Conservation (phyloP, 768 basidiomycete species). For the Suillus lakei region DNA sequence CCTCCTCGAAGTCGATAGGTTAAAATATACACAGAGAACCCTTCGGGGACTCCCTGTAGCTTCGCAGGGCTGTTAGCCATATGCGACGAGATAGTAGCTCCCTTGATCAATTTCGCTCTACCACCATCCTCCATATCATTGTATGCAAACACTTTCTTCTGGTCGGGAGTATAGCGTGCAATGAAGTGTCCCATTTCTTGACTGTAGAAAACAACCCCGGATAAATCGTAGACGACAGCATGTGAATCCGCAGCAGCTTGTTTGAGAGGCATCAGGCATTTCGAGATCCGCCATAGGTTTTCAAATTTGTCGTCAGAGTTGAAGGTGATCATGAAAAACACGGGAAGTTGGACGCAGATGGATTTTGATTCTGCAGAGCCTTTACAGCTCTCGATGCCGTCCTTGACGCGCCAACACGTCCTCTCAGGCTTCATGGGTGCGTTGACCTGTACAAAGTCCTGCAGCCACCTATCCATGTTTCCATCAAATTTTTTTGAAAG, state of each 20-base stretch:
- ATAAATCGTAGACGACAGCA: constrained; percentile 17
- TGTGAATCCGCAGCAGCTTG: constrained; percentile 2
- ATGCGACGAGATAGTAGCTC: not conserved
- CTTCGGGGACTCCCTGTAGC: too few species aligned
- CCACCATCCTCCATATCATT: not conserved
- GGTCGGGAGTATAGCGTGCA: constrained; percentile 18
- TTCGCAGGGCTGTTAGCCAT: not conserved
- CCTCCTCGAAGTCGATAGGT: too few species aligned
- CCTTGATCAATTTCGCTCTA: not conserved
- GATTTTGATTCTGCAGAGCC: too few species aligned
- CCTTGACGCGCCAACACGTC: too few species aligned
- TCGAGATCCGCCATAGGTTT: not conserved
- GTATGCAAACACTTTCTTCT: not conserved
- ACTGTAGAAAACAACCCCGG: constrained; percentile 27
- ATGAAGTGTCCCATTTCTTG: constrained; percentile 26
- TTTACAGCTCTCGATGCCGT: too few species aligned
- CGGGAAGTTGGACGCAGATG: not conserved
- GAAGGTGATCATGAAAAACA: not conserved
- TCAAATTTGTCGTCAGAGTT: not conserved
- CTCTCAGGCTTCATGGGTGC: too few species aligned
- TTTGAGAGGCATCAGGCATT: not conserved
- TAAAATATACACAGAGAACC: too few species aligned
- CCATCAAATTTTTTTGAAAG: too few species aligned
- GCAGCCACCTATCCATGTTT: too few species aligned
- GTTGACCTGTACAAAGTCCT: too few species aligned